Evolutionary conservation across 1,284 basidiomycete genomes (phyloP).

Genomic region (Cystobasidium slooffiae): DNA sequence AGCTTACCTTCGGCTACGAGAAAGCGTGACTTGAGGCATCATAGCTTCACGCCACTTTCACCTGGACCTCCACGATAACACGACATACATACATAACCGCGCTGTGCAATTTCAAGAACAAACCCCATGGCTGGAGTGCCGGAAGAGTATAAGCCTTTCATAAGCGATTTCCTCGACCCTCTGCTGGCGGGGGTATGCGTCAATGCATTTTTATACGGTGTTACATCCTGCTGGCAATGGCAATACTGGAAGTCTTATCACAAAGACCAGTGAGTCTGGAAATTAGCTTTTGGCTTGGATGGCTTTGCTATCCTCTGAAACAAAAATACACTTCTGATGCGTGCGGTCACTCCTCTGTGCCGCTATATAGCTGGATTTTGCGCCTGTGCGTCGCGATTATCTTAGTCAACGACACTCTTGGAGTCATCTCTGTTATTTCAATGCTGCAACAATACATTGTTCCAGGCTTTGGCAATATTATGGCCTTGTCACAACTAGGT

Average conservation of each 20-base stretch:
- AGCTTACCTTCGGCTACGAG: too few relatives aligned
- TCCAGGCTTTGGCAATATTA: background rate
- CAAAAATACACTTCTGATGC: background rate
- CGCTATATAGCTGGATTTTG: background rate
- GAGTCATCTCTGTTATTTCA: background rate
- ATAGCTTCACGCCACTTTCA: too few relatives aligned
- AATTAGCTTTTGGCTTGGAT: background rate
- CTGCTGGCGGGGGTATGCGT: background rate
- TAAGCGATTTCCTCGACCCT: conserved; percentile 2
- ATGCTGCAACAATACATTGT: conserved; percentile 4
- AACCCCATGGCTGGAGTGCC: background rate
- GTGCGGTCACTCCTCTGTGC: background rate
- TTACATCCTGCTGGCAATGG: conserved; percentile 9
- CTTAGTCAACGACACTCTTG: background rate
- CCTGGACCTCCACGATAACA: too few relatives aligned
- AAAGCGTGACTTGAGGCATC: too few relatives aligned
- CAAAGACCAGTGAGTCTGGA: background rate
- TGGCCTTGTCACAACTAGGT: background rate
- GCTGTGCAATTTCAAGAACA: too few relatives aligned
- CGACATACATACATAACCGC: too few relatives aligned
- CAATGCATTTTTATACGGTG: conserved; percentile 6
- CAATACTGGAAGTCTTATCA: conserved; percentile 10
- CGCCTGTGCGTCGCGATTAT: background rate
- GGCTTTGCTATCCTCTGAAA: background rate
- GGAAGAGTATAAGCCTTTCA: background rate